phyloP scores from a whole-genome alignment of 768 basidiomycete genomes.

The Goffeauzyma gilvescens region DNA sequence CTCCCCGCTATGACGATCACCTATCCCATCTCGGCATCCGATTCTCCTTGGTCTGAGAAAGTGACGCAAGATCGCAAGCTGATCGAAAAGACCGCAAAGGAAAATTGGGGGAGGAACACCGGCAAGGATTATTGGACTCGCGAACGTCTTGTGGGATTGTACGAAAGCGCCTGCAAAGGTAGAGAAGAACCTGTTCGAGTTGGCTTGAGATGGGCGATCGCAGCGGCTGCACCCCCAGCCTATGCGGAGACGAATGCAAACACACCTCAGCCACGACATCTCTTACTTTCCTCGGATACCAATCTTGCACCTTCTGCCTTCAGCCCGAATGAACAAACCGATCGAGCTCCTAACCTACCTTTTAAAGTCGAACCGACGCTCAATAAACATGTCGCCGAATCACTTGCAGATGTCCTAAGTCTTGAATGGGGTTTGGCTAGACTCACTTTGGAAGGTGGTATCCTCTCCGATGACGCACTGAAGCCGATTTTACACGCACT shows the following conservation, averaged over 20 bases:
- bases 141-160: constrained; percentile 67
- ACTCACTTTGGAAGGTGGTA: constrained; percentile 65
- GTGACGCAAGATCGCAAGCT: constrained; percentile 63
- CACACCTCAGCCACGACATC: no score
- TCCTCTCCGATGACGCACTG: constrained; percentile 63
- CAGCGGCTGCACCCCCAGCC: no score
- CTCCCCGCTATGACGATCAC: constrained; percentile 66
- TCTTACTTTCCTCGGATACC: no score
- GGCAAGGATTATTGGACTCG: constrained; percentile 62
- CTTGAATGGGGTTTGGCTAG: constrained; percentile 86
- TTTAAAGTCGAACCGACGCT: constrained; percentile 33
- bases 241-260: no score
- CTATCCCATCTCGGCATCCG: constrained; percentile 70
- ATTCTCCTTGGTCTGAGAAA: constrained; percentile 61
- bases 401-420: constrained; percentile 73
- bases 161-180: constrained; percentile 36
- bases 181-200: constrained; percentile 31
- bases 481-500: constrained; percentile 82
- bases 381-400: constrained; percentile 47
- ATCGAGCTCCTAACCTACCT: no score
- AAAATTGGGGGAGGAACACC: constrained; percentile 38
- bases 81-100: constrained; percentile 52
- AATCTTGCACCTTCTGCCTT: no score
- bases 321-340: no score
- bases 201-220: no score